Percentiles rank a stretch among this genome's conserved stretches.
Evolutionary conservation across 495 filamentous ascomycete species (phyloP).

Genomic region (Penicillium psychrofluorescens): DNA sequence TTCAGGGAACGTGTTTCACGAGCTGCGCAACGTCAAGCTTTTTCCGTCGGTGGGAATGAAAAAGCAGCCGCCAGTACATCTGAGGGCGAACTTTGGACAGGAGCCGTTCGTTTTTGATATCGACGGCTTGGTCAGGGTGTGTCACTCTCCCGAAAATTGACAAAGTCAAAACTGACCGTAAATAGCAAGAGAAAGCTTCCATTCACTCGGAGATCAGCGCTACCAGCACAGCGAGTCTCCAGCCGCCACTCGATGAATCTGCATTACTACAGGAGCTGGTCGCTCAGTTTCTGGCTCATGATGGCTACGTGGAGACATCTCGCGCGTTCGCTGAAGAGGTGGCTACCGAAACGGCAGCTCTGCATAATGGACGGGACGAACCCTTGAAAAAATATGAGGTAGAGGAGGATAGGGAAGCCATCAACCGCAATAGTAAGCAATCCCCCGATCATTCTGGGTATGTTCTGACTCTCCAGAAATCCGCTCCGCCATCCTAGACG

Average conservation of each 20-base stretch:
- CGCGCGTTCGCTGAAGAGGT: slow-evolving; percentile 83
- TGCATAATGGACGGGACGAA: slow-evolving; percentile 48
- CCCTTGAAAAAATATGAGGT: slow-evolving; percentile 58
- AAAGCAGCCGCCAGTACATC: slow-evolving; percentile 66
- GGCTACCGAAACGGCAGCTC: slow-evolving; percentile 56
- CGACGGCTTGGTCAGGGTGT: slow-evolving; percentile 73
- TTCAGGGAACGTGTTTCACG: slow-evolving; percentile 74
- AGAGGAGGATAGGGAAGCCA: slow-evolving; percentile 81
- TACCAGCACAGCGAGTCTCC: slow-evolving; percentile 47
- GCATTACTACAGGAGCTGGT: slow-evolving; percentile 76
- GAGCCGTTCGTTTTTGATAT: slow-evolving; percentile 88
- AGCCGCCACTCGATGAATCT: slow-evolving; percentile 63
- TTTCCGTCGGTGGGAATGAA: slow-evolving; percentile 95
- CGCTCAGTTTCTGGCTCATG: slow-evolving; percentile 85
- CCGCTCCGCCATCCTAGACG: slow-evolving; percentile 80
- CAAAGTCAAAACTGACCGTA: slow-evolving; percentile 9
- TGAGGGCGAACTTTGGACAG: slow-evolving; percentile 90
- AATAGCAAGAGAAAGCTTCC: slow-evolving; percentile 53
- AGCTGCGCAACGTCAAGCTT: slow-evolving; percentile 60
- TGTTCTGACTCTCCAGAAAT: slow-evolving; percentile 50
- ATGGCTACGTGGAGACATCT: slow-evolving; percentile 95
- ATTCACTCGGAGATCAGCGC: slow-evolving; percentile 49
- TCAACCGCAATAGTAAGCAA: slow-evolving; percentile 73
- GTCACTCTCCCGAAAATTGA: slow-evolving; percentile 1
- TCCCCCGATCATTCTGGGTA: not conserved